A percentile compares a stretch with the other conserved stretches of the same genome.
These are phyloP conservation scores for Fusarium pseudocircinatum DNA, from an alignment of 2,329 filamentous ascomycete genomes.

Conservation along the genomic window DNA sequence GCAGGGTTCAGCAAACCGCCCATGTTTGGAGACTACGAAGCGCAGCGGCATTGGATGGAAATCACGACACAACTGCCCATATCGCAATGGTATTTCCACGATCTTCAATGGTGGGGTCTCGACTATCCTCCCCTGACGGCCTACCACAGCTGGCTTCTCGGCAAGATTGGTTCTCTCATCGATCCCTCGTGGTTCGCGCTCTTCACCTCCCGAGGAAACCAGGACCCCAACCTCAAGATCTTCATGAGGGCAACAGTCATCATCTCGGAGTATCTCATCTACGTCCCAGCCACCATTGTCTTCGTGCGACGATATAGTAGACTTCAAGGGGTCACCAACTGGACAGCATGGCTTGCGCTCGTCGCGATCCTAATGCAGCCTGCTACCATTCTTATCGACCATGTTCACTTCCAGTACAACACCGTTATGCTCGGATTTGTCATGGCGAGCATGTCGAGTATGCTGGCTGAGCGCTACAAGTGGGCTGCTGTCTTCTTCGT, in stretches of 20 bases:
- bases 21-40: slow-evolving; percentile 97
- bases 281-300: slow-evolving; percentile 84
- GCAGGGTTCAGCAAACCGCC: slow-evolving; percentile 82
- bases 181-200: slow-evolving; percentile 89
- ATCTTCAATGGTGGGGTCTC: slow-evolving; percentile 96
- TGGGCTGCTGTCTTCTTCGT: slow-evolving; percentile 97
- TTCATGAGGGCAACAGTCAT: slow-evolving; percentile 96
- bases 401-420: slow-evolving; percentile 98
- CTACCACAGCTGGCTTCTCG: slow-evolving; percentile 97
- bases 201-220: slow-evolving; percentile 80
- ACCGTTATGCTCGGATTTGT: slow-evolving; percentile 97
- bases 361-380: slow-evolving; percentile 94
- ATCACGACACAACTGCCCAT: slow-evolving; percentile 88
- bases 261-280: slow-evolving; percentile 89
- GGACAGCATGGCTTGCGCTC: slow-evolving; percentile 85
- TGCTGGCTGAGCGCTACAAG: slow-evolving; percentile 83
- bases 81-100: slow-evolving; percentile 98
- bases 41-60: slow-evolving; percentile 99
- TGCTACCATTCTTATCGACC: slow-evolving; percentile 88
- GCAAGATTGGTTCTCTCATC: slow-evolving; percentile 82
- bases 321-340: slow-evolving; percentile 78
- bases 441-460: slow-evolving; percentile 85
- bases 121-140: slow-evolving; percentile 98
- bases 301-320: slow-evolving; percentile 85
- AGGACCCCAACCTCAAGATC: slow-evolving; percentile 83